Base-by-base conservation (phyloP, 805 yeast species). In the Candida ponderosae region DNA sequence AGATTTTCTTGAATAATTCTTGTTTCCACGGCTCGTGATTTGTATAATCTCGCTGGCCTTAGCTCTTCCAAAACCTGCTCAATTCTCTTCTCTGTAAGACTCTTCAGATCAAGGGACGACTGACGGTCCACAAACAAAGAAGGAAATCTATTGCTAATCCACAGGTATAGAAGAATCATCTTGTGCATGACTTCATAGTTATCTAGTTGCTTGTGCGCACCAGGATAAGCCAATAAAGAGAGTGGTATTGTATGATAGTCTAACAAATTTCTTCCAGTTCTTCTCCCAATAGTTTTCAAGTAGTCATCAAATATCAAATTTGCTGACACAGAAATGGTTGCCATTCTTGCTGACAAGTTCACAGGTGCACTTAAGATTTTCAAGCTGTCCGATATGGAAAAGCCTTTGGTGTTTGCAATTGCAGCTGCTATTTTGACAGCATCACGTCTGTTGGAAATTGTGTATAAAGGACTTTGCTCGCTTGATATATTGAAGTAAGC, bases 131-230 rank as follows among this genome's bases (percentile, higher is more conserved):
- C 73, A 48, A 88, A 85, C 35, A 76, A 69, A 23, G 81, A 76
- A 1, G 97, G 95, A 65, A 81, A 90, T 50, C 97, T 66, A 55
- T 85, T 89, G 38, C 84, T 71, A 43, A 90, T 65, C 98, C 98
- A 90, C 53, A 86, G 63, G 52, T 76, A 90, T 6, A 84, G 60
- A 46, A 79, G 70, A 15, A 85, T 68, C 32, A 74, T 62, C 45
- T 76, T 76, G 60, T 88, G 95, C 40, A 81, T 62, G 5, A 70
- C 68, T 53, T 88, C 97, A 39, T 62, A 52, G 10, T 48, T 48
- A 8, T 53, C 59, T 16, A 66, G 39, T 8, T 39, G 33, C 16
- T 39, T 27, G 21, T 18, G 16, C 15, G 30, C 24, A 17, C 34
- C n/a, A 26, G 31, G 18, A 9, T 19, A 23, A 2, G 24, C 4